Conservation (phyloP, 1,284 basidiomycete species). For the Singerocomus rubriflavus region DNA sequence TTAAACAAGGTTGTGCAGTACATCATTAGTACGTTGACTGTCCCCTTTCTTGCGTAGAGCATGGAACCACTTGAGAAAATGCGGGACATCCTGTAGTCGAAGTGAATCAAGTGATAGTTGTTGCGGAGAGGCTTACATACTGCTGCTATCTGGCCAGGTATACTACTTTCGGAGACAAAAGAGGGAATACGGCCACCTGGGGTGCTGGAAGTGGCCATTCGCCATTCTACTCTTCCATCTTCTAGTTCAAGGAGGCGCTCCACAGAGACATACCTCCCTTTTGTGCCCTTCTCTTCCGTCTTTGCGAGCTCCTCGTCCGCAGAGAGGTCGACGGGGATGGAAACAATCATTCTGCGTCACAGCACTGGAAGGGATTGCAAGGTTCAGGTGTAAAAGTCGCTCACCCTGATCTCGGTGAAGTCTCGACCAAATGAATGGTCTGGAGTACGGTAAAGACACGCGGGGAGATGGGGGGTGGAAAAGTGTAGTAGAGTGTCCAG, state of each 20-base stretch:
- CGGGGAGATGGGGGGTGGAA: slow-evolving; percentile 65
- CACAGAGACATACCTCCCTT: slow-evolving; percentile 67
- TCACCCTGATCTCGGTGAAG: slow-evolving; percentile 55
- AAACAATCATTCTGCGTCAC: slow-evolving; percentile 57
- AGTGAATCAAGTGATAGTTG: slow-evolving; percentile 2
- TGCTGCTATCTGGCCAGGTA: slow-evolving; percentile 60
- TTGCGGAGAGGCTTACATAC: slow-evolving; percentile 35
- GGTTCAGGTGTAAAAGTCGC: slow-evolving; percentile 4
- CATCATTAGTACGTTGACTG: slow-evolving; percentile 31
- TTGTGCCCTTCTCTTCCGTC: slow-evolving; percentile 63
- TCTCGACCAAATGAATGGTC: slow-evolving; percentile 49
- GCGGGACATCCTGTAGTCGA: slow-evolving; percentile 58
- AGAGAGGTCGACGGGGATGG: slow-evolving; percentile 66
- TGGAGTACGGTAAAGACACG: slow-evolving; percentile 75
- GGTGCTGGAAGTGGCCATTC: slow-evolving; percentile 74
- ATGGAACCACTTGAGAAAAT: slow-evolving; percentile 52
- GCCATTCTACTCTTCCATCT: slow-evolving; percentile 68
- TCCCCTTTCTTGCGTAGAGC: slow-evolving; percentile 21
- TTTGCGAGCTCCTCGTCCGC: slow-evolving; percentile 54
- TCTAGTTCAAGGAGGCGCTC: slow-evolving; percentile 64
- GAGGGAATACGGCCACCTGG: slow-evolving; percentile 67
- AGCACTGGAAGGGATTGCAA: neutral
- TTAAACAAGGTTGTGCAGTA: neutral
- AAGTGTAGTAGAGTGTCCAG: slow-evolving; percentile 72
- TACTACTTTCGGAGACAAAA: slow-evolving; percentile 55